These are phyloP conservation scores for Suillus discolor DNA, from an alignment of 768 basidiomycete species.

Conservation along the genomic window DNA sequence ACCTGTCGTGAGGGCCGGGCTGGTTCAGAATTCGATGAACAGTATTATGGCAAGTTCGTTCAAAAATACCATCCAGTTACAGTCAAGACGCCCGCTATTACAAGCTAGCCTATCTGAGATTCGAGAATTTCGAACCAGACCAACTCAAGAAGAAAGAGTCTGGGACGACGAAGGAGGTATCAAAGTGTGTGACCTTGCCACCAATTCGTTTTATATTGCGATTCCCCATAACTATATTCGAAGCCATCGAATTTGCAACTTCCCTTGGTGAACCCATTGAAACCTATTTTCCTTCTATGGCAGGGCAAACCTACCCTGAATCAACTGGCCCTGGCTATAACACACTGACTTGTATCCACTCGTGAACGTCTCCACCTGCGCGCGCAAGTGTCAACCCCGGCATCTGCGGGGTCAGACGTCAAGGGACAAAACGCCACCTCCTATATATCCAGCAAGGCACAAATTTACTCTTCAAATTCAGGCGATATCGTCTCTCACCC, in stretches of 20 bases:
- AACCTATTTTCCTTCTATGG: not conserved
- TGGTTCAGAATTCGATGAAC: too few relatives aligned
- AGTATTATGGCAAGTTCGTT: too few relatives aligned
- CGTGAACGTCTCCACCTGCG: not conserved
- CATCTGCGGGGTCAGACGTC: not conserved
- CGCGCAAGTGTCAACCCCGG: not conserved
- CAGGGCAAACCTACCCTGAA: not conserved
- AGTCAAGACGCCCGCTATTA: not conserved
- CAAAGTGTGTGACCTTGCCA: not conserved
- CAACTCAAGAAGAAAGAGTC: too few relatives aligned
- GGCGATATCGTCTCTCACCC: too few relatives aligned
- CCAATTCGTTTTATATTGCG: not conserved
- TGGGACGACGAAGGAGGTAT: not conserved
- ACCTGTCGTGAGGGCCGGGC: not conserved
- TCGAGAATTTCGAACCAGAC: not conserved
- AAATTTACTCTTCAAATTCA: too few relatives aligned
- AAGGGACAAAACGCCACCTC: not conserved
- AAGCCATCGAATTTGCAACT: not conserved
- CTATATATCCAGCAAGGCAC: not conserved
- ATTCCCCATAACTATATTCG: conserved; percentile 6
- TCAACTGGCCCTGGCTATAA: not conserved
- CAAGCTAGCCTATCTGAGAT: not conserved
- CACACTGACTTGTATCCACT: not conserved
- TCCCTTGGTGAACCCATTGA: not conserved
- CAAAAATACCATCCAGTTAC: not conserved